Evolutionary conservation across 2,329 filamentous ascomycete genomes (phyloP).

Genomic region (Geoglossum cookeanum): DNA sequence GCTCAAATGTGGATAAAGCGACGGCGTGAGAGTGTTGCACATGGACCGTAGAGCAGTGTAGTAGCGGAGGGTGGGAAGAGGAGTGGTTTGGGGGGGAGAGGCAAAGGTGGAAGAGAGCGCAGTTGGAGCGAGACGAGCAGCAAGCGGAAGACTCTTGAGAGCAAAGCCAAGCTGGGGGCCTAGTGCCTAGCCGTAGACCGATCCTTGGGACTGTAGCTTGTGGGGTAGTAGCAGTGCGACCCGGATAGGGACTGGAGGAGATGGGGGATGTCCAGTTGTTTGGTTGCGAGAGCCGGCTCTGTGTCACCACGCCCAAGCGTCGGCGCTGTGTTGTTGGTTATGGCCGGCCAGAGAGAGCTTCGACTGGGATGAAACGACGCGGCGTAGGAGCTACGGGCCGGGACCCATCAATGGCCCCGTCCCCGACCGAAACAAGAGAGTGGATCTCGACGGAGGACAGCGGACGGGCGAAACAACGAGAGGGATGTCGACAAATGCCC

Average conservation of each 20-base stretch:
- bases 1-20: constrained; percentile 17
- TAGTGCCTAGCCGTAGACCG: not conserved
- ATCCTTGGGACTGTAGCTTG: not conserved
- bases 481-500: too few relatives aligned
- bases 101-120: not conserved
- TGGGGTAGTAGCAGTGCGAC: not conserved
- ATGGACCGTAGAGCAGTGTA: constrained; percentile 11
- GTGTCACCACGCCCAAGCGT: not conserved
- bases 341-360: not conserved
- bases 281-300: not conserved
- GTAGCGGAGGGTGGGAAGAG: not conserved
- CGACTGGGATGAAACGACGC: not conserved
- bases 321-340: not conserved
- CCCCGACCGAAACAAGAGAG: not conserved
- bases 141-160: not conserved
- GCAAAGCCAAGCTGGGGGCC: not conserved
- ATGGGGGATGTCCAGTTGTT: not conserved
- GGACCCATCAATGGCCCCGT: not conserved
- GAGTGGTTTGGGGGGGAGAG: not conserved
- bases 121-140: too few relatives aligned
- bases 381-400: not conserved
- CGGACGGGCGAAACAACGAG: not conserved
- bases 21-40: constrained; percentile 18
- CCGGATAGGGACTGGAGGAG: not conserved
- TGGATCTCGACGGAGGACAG: not conserved